Percentiles rank a stretch among this genome's conserved stretches.
Conservation (phyloP, 1,284 basidiomycete genomes). For the Sporisorium sorghi region DNA sequence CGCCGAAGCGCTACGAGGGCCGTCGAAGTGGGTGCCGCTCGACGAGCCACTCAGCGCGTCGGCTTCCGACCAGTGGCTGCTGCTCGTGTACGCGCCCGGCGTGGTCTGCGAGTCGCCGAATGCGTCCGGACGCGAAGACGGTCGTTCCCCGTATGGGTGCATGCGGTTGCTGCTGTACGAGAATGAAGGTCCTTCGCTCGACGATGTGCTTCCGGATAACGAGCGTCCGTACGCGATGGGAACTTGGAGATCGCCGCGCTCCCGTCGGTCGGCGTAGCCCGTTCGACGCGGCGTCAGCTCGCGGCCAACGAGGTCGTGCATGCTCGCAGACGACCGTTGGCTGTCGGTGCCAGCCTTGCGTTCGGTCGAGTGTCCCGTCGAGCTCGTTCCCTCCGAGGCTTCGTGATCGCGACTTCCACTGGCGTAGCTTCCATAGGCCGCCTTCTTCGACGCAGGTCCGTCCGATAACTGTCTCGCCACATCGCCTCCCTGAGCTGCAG, state of each 20-base stretch:
- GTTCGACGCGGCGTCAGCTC: conserved; percentile 16
- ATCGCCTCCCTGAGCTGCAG: background rate
- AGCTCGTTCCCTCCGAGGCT: conserved; percentile 8
- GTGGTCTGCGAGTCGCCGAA: conserved; percentile 9
- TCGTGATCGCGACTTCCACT: conserved; percentile 18
- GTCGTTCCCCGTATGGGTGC: conserved; percentile 36
- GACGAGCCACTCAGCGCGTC: conserved; percentile 11
- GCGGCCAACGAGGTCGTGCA: conserved; percentile 19
- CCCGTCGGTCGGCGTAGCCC: conserved; percentile 13
- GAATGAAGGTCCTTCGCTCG: conserved; percentile 5
- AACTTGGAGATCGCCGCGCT: conserved; percentile 10
- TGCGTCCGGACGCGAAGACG: conserved; percentile 6
- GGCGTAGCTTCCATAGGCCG: background rate
- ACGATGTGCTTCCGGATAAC: conserved; percentile 5
- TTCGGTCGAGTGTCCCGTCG: conserved; percentile 10
- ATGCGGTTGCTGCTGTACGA: conserved; percentile 25
- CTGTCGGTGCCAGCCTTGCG: conserved; percentile 14
- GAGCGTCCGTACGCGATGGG: conserved; percentile 19
- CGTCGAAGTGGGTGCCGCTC: conserved; percentile 16
- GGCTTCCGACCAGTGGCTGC: conserved; percentile 26
- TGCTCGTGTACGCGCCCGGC: conserved; percentile 3
- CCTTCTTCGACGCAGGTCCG: conserved; percentile 5
- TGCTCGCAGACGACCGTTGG: background rate
- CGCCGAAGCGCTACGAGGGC: conserved; percentile 1
- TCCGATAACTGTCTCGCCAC: background rate